Evolutionary conservation across 177 flowering plant species (phyloP).

Genomic region (Tripterygium wilfordii): DNA sequence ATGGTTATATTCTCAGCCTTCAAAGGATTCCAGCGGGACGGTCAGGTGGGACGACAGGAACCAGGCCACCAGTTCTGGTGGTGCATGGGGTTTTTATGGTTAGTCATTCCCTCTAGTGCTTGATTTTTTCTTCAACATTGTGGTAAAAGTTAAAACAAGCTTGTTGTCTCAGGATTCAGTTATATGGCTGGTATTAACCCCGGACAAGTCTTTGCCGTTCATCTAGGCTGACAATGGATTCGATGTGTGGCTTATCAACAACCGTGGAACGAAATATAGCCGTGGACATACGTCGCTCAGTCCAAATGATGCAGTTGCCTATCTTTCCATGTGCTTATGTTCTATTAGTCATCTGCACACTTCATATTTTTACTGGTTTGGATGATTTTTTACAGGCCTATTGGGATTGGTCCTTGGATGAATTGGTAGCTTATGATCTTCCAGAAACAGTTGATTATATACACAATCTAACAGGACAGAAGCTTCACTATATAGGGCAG

Average conservation of each 20-base stretch:
- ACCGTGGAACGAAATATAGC: constrained; percentile 69
- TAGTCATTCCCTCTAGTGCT: constrained; percentile 1
- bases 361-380: background rate
- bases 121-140: background rate
- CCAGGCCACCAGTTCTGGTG: constrained; percentile 46
- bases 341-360: background rate
- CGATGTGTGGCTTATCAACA: constrained; percentile 77
- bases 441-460: constrained; percentile 42
- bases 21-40: constrained; percentile 54
- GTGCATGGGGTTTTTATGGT: constrained; percentile 68
- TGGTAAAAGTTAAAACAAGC: background rate
- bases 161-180: constrained; percentile 51
- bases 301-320: constrained; percentile 42
- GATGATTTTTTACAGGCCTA: constrained; percentile 24
- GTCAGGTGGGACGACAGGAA: constrained; percentile 19
- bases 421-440: constrained; percentile 40
- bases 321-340: constrained; percentile 3
- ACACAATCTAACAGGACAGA: constrained; percentile 34
- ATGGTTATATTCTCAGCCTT: constrained; percentile 72
- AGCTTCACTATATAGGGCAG: constrained; percentile 54
- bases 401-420: constrained; percentile 74
- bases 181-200: constrained; percentile 64
- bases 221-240: constrained; percentile 69
- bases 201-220: constrained; percentile 52
- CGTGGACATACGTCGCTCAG: constrained; percentile 47